phyloP scores from a whole-genome alignment of 352 stramenopile genomes.

The Pythium dissimile region DNA sequence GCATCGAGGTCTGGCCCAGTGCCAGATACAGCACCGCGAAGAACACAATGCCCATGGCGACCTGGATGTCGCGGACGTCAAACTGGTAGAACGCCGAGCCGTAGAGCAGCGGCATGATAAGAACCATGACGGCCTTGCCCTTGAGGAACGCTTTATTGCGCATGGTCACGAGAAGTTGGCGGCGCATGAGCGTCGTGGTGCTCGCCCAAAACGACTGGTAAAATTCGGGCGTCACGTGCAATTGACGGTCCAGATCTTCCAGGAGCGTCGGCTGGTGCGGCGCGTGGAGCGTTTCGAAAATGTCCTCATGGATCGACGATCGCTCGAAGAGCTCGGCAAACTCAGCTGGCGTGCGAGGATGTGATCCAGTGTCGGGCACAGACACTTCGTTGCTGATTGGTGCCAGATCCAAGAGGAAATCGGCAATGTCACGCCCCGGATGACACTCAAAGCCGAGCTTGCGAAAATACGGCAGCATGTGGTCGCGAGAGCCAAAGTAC shows the following conservation, averaged over 20 bases:
- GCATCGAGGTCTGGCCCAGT: slow-evolving; percentile 51
- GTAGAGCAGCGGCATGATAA: slow-evolving; percentile 35
- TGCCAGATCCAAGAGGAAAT: slow-evolving; percentile 26
- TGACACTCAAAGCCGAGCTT: slow-evolving; percentile 22
- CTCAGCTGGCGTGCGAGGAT: slow-evolving; percentile 9
- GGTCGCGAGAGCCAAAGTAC: slow-evolving; percentile 23
- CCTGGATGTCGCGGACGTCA: slow-evolving; percentile 22
- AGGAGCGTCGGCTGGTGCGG: slow-evolving; percentile 89
- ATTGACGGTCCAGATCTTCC: slow-evolving; percentile 44
- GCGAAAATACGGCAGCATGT: slow-evolving; percentile 22
- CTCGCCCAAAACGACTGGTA: slow-evolving; percentile 17
- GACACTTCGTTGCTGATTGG: slow-evolving; percentile 17
- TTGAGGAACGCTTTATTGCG: slow-evolving; percentile 32
- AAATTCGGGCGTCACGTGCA: slow-evolving; percentile 6
- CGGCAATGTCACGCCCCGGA: slow-evolving; percentile 19
- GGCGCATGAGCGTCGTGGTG: slow-evolving; percentile 13
- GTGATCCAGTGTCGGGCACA: slow-evolving; percentile 1
- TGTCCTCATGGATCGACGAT: slow-evolving; percentile 15
- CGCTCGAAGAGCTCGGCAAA: slow-evolving; percentile 24
- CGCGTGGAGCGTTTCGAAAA: slow-evolving; percentile 72
- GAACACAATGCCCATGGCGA: slow-evolving; percentile 64
- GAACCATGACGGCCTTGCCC: slow-evolving; percentile 24
- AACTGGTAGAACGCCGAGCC: slow-evolving; percentile 30
- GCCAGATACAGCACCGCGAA: slow-evolving; percentile 60
- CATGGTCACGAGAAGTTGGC: slow-evolving; percentile 53